phyloP scores from a whole-genome alignment of 1,139 yeast genomes.

The Saccharomycopsis phalli region DNA sequence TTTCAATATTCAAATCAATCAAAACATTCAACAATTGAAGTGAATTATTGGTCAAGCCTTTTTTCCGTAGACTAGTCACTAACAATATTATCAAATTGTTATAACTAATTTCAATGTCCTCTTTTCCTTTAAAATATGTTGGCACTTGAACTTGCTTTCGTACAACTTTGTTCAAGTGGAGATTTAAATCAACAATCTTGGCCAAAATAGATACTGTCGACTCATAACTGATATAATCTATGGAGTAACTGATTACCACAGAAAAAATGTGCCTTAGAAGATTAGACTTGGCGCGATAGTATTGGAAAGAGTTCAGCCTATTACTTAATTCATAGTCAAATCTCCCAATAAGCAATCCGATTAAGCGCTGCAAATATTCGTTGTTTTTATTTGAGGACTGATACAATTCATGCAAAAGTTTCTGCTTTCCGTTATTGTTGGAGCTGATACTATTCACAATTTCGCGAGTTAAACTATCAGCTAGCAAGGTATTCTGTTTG shows the following conservation, averaged over 20 bases:
- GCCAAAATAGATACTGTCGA: conserved; percentile 3
- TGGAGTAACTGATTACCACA: conserved; percentile 1
- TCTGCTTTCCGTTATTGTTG: background rate
- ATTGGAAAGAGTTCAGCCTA: background rate
- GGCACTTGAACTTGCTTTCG: too few species aligned
- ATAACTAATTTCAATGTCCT: conserved; percentile 5
- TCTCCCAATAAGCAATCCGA: background rate
- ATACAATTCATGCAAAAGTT: conserved; percentile 1
- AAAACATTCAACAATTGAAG: conserved; percentile 18
- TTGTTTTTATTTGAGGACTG: background rate
- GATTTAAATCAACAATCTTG: conserved; percentile 4
- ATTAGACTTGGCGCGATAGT: background rate
- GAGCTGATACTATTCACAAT: conserved; percentile 4
- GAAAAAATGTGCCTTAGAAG: conserved; percentile 3
- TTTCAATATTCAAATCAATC: conserved; percentile 26
- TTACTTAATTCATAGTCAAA: background rate
- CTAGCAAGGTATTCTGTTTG: conserved; percentile 7
- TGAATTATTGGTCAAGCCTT: conserved; percentile 13
- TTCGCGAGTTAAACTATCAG: conserved; percentile 4
- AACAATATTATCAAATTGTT: conserved; percentile 10
- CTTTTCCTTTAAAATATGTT: too few species aligned
- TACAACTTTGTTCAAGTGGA: too few species aligned
- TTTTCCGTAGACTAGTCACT: conserved; percentile 11
- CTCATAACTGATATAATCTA: conserved; percentile 1
- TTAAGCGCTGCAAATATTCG: background rate